Evolutionary conservation across 1,284 basidiomycete species (phyloP).

Genomic region (Coriolopsis trogii): DNA sequence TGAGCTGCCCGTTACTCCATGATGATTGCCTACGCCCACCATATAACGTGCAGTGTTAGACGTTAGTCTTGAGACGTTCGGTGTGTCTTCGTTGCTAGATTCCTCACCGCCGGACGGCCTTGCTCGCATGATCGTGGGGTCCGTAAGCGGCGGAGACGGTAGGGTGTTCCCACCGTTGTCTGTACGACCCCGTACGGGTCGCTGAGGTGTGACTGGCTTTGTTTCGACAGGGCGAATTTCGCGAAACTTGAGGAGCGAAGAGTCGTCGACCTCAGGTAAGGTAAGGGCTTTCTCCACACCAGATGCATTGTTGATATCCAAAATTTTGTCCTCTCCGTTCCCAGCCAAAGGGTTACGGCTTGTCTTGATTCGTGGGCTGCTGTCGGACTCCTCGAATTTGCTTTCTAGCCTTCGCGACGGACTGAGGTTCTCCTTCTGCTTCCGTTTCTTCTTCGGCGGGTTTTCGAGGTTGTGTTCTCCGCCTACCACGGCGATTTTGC

Average conservation of each 20-base stretch:
- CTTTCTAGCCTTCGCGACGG: not conserved
- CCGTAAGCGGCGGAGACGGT: constrained; percentile 19
- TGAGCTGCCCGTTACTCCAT: no score
- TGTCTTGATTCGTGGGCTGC: not conserved
- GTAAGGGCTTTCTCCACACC: no score
- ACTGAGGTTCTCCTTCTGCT: constrained; percentile 18
- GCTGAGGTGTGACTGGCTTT: constrained; percentile 7
- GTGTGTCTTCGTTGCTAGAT: not conserved
- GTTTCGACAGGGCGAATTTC: not conserved
- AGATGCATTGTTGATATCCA: no score
- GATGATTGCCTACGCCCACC: no score
- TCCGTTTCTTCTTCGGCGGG: constrained; percentile 13
- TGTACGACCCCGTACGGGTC: not conserved
- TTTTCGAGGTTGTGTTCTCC: not conserved
- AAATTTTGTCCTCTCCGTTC: no score
- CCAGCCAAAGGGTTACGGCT: no score
- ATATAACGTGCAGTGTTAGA: no score
- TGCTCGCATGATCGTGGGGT: not conserved
- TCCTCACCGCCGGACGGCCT: not conserved
- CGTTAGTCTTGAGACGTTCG: no score
- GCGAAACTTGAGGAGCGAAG: no score
- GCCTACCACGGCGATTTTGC: constrained; percentile 5
- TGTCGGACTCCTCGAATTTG: not conserved
- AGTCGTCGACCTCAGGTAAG: no score
- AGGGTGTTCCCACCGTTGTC: constrained; percentile 5